phyloP scores from a whole-genome alignment of 495 filamentous ascomycete species.

The Penicillium ochrochloron region DNA sequence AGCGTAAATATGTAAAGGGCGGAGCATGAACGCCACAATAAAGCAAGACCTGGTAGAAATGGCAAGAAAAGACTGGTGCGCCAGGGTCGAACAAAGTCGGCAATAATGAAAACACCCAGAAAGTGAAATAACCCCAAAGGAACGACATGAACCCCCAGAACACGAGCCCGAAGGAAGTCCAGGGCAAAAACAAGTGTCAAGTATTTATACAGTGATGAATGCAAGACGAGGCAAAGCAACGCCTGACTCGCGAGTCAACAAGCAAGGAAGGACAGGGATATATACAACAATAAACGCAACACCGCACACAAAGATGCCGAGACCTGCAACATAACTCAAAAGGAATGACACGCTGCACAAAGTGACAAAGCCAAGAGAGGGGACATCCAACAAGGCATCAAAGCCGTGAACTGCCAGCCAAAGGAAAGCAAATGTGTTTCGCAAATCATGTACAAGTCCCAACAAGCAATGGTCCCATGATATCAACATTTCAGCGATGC shows the following conservation, averaged over 20 bases:
- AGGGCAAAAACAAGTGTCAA: background rate
- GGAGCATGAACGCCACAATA: background rate
- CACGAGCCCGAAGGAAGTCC: background rate
- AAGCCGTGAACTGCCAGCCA: background rate
- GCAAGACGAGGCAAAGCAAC: background rate
- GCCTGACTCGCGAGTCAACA: background rate
- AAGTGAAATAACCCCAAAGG: background rate
- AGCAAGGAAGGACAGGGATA: background rate
- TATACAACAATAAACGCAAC: background rate
- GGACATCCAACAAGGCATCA: background rate
- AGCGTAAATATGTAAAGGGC: background rate
- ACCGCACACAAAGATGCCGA: background rate
- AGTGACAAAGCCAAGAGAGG: background rate
- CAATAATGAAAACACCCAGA: background rate
- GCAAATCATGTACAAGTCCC: background rate
- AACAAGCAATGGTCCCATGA: background rate
- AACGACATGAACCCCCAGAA: background rate
- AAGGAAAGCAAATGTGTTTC: background rate
- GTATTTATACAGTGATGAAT: background rate
- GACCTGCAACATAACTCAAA: background rate
- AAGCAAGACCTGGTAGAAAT: background rate
- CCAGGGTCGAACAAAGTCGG: background rate
- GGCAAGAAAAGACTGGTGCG: background rate
- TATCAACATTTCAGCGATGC: constrained; percentile 4
- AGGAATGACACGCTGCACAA: background rate